A percentile compares a stretch with the other conserved stretches of the same genome.
phyloP scores from a whole-genome alignment of 371 early-diverging fungal genomes.

The Saksenaea vasiformis region DNA sequence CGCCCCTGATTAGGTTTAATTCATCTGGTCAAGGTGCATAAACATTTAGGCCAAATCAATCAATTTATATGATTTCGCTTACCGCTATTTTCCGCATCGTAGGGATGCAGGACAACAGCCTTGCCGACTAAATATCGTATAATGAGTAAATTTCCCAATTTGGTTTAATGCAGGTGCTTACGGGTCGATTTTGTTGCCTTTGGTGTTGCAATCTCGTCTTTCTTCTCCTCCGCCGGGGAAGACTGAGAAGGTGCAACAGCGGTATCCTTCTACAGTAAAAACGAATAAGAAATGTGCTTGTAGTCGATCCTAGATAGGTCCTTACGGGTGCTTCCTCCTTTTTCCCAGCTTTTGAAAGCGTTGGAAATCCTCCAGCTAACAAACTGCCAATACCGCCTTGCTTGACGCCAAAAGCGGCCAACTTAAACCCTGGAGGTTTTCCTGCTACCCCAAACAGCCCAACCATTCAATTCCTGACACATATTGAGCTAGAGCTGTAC shows the following conservation, averaged over 20 bases:
- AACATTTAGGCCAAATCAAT: background rate
- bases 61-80: constrained; percentile 5
- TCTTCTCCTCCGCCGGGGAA: constrained; percentile 2
- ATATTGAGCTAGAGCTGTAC: background rate
- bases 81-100: constrained; percentile 62
- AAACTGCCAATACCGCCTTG: constrained; percentile 81
- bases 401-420: constrained; percentile 81
- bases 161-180: constrained; percentile 9
- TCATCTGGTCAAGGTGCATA: constrained; percentile 40
- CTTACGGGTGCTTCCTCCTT: constrained; percentile 12
- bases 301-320: background rate
- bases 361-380: constrained; percentile 66
- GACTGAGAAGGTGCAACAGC: constrained; percentile 10
- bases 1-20: constrained; percentile 49
- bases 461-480: constrained; percentile 8
- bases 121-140: constrained; percentile 24
- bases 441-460: constrained; percentile 2
- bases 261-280: constrained; percentile 7
- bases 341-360: constrained; percentile 36
- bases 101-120: constrained; percentile 60
- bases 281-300: background rate
- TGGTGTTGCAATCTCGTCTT: constrained; percentile 6
- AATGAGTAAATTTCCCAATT: background rate
- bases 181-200: constrained; percentile 18
- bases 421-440: constrained; percentile 36